phyloP scores from a whole-genome alignment of 2,329 filamentous ascomycete genomes.

The Arachnomyces sp. region DNA sequence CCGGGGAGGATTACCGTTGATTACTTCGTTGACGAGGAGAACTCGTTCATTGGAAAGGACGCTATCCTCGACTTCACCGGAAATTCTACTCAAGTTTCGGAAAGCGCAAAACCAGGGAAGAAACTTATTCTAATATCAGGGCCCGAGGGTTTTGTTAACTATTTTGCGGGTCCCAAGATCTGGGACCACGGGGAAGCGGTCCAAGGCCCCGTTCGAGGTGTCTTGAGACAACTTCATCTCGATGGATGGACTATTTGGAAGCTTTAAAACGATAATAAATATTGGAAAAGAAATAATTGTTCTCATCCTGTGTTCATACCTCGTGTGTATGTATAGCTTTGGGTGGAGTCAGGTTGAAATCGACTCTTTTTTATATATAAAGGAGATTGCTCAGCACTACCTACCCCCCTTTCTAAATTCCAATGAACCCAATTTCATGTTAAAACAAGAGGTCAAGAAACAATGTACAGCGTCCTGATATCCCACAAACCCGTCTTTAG shows the following conservation, averaged over 20 bases:
- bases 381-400: too few species aligned
- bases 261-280: slow-evolving; percentile 32
- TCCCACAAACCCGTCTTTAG: too few species aligned
- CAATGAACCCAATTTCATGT: too few species aligned
- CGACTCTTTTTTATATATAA: too few species aligned
- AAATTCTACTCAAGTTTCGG: slow-evolving; percentile 5
- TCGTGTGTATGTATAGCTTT: too few species aligned
- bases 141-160: slow-evolving; percentile 78
- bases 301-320: too few species aligned
- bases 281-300: too few species aligned
- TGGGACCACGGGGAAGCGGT: slow-evolving; percentile 66
- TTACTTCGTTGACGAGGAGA: slow-evolving; percentile 78
- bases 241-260: slow-evolving; percentile 54
- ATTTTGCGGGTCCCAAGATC: slow-evolving; percentile 70
- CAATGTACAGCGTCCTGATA: too few species aligned
- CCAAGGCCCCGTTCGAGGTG: slow-evolving; percentile 66
- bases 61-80: slow-evolving; percentile 38
- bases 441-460: too few species aligned
- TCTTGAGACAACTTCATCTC: slow-evolving; percentile 55
- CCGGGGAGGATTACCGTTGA: slow-evolving; percentile 55
- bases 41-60: slow-evolving; percentile 53
- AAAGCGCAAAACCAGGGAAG: slow-evolving; percentile 22
- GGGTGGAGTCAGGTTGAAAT: slow-evolving; percentile 5
- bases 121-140: slow-evolving; percentile 75
- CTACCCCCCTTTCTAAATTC: too few species aligned